Conservation (phyloP, 1,284 basidiomycete species). For the Cryptococcus neoformans region DNA sequence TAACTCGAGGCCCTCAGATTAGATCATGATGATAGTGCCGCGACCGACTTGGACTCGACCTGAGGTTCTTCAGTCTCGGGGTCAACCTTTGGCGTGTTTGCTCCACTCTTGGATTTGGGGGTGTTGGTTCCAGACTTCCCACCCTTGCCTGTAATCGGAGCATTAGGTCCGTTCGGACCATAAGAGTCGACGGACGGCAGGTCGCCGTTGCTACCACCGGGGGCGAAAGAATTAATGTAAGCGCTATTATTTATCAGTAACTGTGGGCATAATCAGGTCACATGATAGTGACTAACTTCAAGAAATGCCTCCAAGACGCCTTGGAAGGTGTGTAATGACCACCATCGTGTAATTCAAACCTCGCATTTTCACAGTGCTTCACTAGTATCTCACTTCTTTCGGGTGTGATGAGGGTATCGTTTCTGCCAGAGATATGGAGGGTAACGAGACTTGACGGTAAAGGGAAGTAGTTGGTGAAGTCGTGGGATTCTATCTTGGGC, state of each 20-base stretch:
- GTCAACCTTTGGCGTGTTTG: background rate
- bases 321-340: slow-evolving; percentile 48
- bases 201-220: slow-evolving; percentile 42
- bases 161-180: slow-evolving; percentile 31
- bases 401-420: slow-evolving; percentile 72
- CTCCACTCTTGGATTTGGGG: slow-evolving; percentile 3
- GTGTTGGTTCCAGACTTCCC: slow-evolving; percentile 12
- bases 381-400: slow-evolving; percentile 65
- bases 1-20: too few species aligned
- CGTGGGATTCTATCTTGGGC: slow-evolving; percentile 35
- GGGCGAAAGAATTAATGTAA: slow-evolving; percentile 45
- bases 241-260: slow-evolving; percentile 22
- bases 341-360: slow-evolving; percentile 50
- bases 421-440: slow-evolving; percentile 74
- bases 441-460: slow-evolving; percentile 60
- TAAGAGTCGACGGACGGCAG: slow-evolving; percentile 33
- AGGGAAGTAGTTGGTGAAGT: slow-evolving; percentile 54
- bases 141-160: slow-evolving; percentile 4
- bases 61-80: too few species aligned
- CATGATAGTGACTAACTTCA: slow-evolving; percentile 31
- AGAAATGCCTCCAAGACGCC: slow-evolving; percentile 48
- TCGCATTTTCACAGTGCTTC: slow-evolving; percentile 54
- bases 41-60: too few species aligned
- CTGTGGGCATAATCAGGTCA: background rate
- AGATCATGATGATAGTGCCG: too few species aligned